Evolutionary conservation across 768 basidiomycete species (phyloP), one percentile per base, ranked within the genome.

Genomic region (Floccularia luteovirens): DNA sequence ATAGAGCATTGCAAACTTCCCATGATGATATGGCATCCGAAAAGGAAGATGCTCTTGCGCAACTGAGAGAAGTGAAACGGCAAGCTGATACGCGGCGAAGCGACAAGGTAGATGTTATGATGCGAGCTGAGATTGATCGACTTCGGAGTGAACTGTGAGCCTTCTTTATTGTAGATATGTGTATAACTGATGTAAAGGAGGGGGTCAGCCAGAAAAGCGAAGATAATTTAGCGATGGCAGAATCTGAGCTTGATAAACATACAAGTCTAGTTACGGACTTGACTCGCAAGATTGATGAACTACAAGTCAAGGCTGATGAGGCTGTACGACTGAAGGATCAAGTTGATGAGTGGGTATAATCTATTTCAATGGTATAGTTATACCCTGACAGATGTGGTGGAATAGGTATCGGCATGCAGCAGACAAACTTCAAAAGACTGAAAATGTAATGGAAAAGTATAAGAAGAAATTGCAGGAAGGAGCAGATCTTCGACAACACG

Each of bases 381-480:
- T 8, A 28, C 14, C 8, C 43, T 30, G 2, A 21, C 36, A 20
- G 38, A 43, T 24, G 37, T 38, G 35, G 17, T 20, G 12, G 24
- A 25, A 24, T 43, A 94, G 91, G 55, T 90, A 90, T 53, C 82
- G 84, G 4, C 92, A 97, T 62, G 85, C 90, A 4, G 86, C 89
- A 3, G 96, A 97, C 52, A 88, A 81, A 48, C 67, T 92, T 30
- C 83, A 88, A 51, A 98, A 97, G 69, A 86, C 82, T 1, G 96
- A 98, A 62, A 93, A 93, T 53, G 92, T 96, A 21, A 89, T 96
- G 76, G 92, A 97, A 62, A 99, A 98, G 60, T 93, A 97, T 62
- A 94, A 93, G 67, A 93, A 90, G 73, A 99, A 98, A 62, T 73
- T 98, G 1, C 94, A 97, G 52, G 96, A 97, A 57, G 79, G 86